Percentiles rank a stretch among this genome's conserved stretches.
Conservation (phyloP, 805 yeast species). For the Deakozyma indianensis region DNA sequence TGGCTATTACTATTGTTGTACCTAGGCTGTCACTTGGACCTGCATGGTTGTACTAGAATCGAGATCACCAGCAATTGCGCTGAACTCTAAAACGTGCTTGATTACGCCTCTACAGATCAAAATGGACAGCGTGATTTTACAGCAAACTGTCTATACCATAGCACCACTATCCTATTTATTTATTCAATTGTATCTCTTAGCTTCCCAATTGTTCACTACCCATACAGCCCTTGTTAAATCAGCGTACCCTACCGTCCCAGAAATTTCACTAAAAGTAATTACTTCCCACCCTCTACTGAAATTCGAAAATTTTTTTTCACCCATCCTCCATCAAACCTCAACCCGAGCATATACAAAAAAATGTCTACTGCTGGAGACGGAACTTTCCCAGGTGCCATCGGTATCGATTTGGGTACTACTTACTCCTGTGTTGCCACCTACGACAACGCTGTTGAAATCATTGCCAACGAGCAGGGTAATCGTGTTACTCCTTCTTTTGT, state of each 20-base stretch:
- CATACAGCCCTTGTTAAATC: too few relatives aligned
- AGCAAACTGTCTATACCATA: too few relatives aligned
- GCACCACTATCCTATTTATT: too few relatives aligned
- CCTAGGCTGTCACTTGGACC: too few relatives aligned
- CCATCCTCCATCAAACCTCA: constrained; percentile 3
- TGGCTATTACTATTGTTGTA: too few relatives aligned
- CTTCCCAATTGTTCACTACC: too few relatives aligned
- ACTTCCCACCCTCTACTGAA: constrained; percentile 2
- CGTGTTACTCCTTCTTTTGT: constrained; percentile 95
- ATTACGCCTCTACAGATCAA: too few relatives aligned
- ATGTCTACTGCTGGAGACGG: constrained; percentile 49
- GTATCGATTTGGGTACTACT: constrained; percentile 97
- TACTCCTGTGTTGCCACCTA: constrained; percentile 95
- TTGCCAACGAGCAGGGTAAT: constrained; percentile 97
- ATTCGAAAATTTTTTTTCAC: constrained; percentile 6
- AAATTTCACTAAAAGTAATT: neutral
- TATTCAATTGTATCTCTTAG: too few relatives aligned
- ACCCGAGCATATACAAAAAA: constrained; percentile 3
- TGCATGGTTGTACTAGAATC: too few relatives aligned
- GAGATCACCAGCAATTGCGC: too few relatives aligned
- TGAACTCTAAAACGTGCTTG: too few relatives aligned
- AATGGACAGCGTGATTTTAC: too few relatives aligned
- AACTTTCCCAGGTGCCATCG: constrained; percentile 98
- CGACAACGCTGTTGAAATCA: constrained; percentile 86
- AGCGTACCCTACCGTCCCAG: neutral